A percentile compares a stretch with the other conserved stretches of the same genome.
Conservation (phyloP, 2,329 filamentous ascomycete genomes). For the Pleoardoris graminearum region DNA sequence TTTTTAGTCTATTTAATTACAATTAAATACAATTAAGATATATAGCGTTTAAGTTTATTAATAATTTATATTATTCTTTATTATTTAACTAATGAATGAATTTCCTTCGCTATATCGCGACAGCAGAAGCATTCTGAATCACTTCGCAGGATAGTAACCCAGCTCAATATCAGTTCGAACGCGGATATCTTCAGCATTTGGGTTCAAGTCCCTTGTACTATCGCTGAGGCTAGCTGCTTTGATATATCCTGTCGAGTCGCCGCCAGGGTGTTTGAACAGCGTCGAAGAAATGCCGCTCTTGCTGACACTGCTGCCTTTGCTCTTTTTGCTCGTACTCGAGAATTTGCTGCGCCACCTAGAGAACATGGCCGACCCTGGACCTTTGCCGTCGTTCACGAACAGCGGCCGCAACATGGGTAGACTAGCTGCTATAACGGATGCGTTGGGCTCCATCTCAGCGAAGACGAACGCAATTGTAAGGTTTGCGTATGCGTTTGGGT, state of each 20-base stretch:
- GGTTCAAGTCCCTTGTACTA: not conserved
- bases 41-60: too few species aligned
- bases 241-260: not conserved
- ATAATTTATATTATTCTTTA: too few species aligned
- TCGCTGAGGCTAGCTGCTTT: not conserved
- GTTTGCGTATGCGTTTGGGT: slow-evolving; percentile 3
- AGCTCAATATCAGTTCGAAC: not conserved
- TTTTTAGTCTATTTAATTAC: too few species aligned
- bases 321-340: not conserved
- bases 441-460: slow-evolving; percentile 4
- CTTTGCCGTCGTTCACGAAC: not conserved
- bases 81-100: too few species aligned
- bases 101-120: too few species aligned
- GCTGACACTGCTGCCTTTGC: not conserved
- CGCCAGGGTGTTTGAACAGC: not conserved
- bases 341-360: not conserved
- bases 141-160: not conserved
- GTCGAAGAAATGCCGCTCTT: not conserved
- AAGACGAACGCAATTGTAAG: not conserved
- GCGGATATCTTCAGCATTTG: not conserved
- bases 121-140: not conserved
- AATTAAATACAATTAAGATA: too few species aligned
- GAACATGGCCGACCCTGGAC: too few species aligned
- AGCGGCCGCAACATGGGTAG: slow-evolving; percentile 9
- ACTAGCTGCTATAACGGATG: slow-evolving; percentile 3